These are phyloP conservation scores for Puccinia brachypodii DNA, from an alignment of 1,284 basidiomycete genomes.

Conservation along the genomic window DNA sequence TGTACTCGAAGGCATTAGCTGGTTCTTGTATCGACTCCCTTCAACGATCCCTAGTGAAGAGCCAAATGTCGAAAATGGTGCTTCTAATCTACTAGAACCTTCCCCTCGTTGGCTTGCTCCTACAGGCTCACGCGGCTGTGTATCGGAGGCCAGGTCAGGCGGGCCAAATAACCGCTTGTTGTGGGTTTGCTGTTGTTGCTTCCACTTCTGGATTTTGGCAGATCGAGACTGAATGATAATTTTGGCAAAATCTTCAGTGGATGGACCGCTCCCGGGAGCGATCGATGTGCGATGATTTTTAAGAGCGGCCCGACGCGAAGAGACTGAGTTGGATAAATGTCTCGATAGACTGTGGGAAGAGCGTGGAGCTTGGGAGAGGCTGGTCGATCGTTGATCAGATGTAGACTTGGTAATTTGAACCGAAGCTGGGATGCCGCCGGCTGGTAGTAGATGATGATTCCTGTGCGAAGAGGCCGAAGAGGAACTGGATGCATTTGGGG, in stretches of 20 bases:
- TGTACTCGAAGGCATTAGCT: background rate
- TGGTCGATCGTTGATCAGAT: slow-evolving; percentile 46
- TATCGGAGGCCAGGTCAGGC: background rate
- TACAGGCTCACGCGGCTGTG: background rate
- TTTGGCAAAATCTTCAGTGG: slow-evolving; percentile 62
- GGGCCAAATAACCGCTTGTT: background rate
- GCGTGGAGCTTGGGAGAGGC: slow-evolving; percentile 25
- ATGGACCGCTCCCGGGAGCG: slow-evolving; percentile 48
- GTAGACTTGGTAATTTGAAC: slow-evolving; percentile 2
- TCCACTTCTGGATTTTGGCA: slow-evolving; percentile 63
- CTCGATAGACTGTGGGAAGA: slow-evolving; percentile 5
- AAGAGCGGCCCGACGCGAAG: slow-evolving; percentile 27
- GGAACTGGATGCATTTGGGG: background rate
- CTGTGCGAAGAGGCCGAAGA: slow-evolving; percentile 21
- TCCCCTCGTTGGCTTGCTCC: background rate
- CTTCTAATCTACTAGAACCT: background rate
- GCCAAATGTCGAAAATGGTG: background rate
- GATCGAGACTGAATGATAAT: slow-evolving; percentile 63
- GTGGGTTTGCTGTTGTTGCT: slow-evolving; percentile 49
- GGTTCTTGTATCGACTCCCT: slow-evolving; percentile 9
- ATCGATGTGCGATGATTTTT: slow-evolving; percentile 47
- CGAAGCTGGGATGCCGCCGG: background rate
- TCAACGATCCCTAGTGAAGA: slow-evolving; percentile 30
- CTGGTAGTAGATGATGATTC: background rate
- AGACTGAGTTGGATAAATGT: slow-evolving; percentile 34